Evolutionary conservation across 2,329 filamentous ascomycete species (phyloP), one percentile per base, ranked within the genome.

Genomic region (Penicillium sp.): DNA sequence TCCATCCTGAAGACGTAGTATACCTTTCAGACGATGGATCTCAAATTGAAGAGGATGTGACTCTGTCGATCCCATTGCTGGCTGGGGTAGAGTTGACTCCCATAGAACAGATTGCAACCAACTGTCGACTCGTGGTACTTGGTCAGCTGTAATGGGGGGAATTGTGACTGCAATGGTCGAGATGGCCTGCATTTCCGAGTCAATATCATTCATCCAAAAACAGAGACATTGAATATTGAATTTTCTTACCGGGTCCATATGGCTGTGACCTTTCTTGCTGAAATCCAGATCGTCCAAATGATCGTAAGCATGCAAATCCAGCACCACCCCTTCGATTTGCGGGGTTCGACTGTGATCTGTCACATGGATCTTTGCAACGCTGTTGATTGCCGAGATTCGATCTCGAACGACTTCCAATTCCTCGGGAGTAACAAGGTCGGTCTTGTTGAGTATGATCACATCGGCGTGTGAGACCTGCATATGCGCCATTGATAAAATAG

Each of bases 401-500:
- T 80, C 76, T 53, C 77, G 78, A 6, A 96, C 87, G 0, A 65
- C 69, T n/a, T 80, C 70, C 1, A 97, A 77, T 59, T 95, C 83
- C 5, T 79, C 72, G 1, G 78, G 66, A 5, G 78, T 81, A 3
- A 97, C 90, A 3, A 96, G 76, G 64, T 98, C 93, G 3, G 84
- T 78, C 68, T 98, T 98, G 73, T 98, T 98, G 58, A 98, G 81
- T 35, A 98, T 82, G 39, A 98, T 80, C 7, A 97, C 89, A 69
- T 98, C 93, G 5, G 93, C 93, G 62, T 98, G 91, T 1, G 90
- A 96, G 51, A 98, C 95, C 63, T 98, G 93, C 41, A 97, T 79
- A 68, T 98, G 93, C 0, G 93, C 93, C 2, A 88, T 95, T 0
- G 91, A 96, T 69, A 96, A 80, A 7, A 90, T 71, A 0, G 86